A percentile compares a stretch with the other conserved stretches of the same genome.
These are phyloP conservation scores for Globisporangium nagaii DNA, from an alignment of 352 stramenopile species.

Conservation along the genomic window DNA sequence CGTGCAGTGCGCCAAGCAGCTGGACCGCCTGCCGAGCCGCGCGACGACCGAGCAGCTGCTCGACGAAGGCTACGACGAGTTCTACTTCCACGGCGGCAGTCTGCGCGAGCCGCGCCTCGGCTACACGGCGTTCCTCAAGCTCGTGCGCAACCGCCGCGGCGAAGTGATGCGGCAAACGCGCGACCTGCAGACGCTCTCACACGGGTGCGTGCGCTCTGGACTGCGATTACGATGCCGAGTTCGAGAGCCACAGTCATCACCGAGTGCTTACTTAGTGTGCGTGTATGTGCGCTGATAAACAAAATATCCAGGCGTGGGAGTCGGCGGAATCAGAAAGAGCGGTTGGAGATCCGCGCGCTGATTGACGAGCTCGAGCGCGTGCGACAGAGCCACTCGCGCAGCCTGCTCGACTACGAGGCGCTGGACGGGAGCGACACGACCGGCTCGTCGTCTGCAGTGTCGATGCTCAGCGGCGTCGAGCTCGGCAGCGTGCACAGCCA, in stretches of 20 bases:
- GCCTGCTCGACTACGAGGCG: slow-evolving; percentile 18
- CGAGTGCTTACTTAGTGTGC: too few relatives aligned
- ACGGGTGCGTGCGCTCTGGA: slow-evolving; percentile 17
- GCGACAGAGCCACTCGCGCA: slow-evolving; percentile 20
- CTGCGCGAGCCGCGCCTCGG: slow-evolving; percentile 45
- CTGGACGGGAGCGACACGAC: slow-evolving; percentile 5
- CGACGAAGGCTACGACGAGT: slow-evolving; percentile 66
- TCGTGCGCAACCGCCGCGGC: slow-evolving; percentile 56
- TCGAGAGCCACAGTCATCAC: too few relatives aligned
- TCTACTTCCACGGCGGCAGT: slow-evolving; percentile 57
- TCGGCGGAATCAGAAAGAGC: slow-evolving; percentile 33
- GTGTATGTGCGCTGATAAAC: too few relatives aligned
- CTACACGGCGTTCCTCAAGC: slow-evolving; percentile 61
- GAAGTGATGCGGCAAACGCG: slow-evolving; percentile 31
- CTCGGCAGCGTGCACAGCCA: too few relatives aligned
- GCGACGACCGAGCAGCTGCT: slow-evolving; percentile 52
- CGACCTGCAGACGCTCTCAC: slow-evolving; percentile 6
- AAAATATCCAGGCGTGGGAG: slow-evolving; percentile 15
- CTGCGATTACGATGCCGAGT: too few relatives aligned
- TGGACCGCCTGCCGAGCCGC: slow-evolving; percentile 35
- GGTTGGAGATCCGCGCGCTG: slow-evolving; percentile 46
- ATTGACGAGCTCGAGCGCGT: slow-evolving; percentile 55
- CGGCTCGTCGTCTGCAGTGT: neutral
- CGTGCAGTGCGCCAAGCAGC: slow-evolving; percentile 49
- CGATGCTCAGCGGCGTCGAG: slow-evolving; percentile 11